These are phyloP conservation scores for Sanguinoderma infundibulare DNA, from an alignment of 1,284 basidiomycete genomes.

Conservation along the genomic window DNA sequence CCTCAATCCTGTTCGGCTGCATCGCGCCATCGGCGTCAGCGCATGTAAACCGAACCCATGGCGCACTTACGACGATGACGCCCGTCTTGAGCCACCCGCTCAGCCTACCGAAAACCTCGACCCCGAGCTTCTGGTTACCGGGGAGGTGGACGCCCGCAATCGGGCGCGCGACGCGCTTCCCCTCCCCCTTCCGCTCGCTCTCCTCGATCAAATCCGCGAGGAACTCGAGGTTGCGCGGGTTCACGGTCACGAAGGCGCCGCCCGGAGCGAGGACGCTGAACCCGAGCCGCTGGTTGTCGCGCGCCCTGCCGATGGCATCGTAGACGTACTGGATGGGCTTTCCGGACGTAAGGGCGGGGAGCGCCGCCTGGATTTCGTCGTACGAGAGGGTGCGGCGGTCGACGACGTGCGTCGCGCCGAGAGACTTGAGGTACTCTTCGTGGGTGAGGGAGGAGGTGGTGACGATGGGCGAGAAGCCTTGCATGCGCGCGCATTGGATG, in stretches of 20 bases:
- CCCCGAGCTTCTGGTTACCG: background rate
- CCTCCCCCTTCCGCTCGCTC: slow-evolving; percentile 16
- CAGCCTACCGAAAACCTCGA: slow-evolving; percentile 6
- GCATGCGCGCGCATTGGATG: slow-evolving; percentile 49
- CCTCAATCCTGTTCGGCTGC: slow-evolving; percentile 36
- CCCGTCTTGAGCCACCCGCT: slow-evolving; percentile 13
- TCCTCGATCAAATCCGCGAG: background rate
- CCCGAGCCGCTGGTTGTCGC: slow-evolving; percentile 24
- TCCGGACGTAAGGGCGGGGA: background rate
- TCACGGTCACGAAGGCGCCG: slow-evolving; percentile 20
- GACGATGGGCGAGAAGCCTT: slow-evolving; percentile 53
- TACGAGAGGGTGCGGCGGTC: slow-evolving; percentile 19
- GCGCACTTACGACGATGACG: slow-evolving; percentile 10
- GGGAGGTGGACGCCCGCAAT: background rate
- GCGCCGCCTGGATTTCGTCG: background rate
- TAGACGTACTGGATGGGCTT: slow-evolving; percentile 24
- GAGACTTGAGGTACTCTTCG: slow-evolving; percentile 41
- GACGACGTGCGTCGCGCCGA: slow-evolving; percentile 31
- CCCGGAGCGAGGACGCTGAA: slow-evolving; percentile 29
- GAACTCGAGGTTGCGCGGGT: background rate
- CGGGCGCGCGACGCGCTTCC: background rate
- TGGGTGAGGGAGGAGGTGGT: slow-evolving; percentile 50
- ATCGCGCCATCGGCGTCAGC: background rate
- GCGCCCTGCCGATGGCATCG: slow-evolving; percentile 25
- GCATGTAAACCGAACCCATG: background rate